Conservation (phyloP, 371 early-diverging fungal species). For the Synchytrium microbalum region DNA sequence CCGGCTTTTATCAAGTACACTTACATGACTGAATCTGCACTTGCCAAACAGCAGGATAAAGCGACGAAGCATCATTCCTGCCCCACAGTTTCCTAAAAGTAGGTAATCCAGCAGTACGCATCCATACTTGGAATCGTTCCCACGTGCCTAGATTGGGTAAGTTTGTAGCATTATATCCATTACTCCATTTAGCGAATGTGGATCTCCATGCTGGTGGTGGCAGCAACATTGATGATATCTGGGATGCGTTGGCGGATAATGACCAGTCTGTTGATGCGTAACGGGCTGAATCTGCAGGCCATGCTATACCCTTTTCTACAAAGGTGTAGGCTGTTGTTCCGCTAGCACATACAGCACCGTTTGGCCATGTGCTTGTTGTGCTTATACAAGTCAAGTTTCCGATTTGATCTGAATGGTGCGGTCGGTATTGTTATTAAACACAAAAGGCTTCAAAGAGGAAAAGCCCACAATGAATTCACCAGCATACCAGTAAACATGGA, state of each 20-base stretch:
- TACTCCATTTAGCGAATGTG: constrained; percentile 24
- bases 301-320: constrained; percentile 61
- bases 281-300: constrained; percentile 66
- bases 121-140: constrained; percentile 98
- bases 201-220: constrained; percentile 40
- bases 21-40: constrained; percentile 32
- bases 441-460: not conserved
- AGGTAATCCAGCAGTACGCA: constrained; percentile 92
- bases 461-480: not conserved
- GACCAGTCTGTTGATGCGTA: constrained; percentile 15
- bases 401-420: not conserved
- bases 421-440: not conserved
- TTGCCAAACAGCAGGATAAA: constrained; percentile 27
- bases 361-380: not conserved
- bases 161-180: constrained; percentile 50
- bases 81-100: constrained; percentile 96
- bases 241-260: not conserved
- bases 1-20: constrained; percentile 6
- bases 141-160: constrained; percentile 58
- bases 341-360: not conserved
- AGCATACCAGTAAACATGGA: constrained; percentile 81
- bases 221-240: constrained; percentile 22
- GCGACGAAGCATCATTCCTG: constrained; percentile 37
- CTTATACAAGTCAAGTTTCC: not conserved
- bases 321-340: constrained; percentile 17